A percentile compares a stretch with the other conserved stretches of the same genome.
Evolutionary conservation across 345 rosid genomes (phyloP).

Genomic region (Citrus mangshanensis): DNA sequence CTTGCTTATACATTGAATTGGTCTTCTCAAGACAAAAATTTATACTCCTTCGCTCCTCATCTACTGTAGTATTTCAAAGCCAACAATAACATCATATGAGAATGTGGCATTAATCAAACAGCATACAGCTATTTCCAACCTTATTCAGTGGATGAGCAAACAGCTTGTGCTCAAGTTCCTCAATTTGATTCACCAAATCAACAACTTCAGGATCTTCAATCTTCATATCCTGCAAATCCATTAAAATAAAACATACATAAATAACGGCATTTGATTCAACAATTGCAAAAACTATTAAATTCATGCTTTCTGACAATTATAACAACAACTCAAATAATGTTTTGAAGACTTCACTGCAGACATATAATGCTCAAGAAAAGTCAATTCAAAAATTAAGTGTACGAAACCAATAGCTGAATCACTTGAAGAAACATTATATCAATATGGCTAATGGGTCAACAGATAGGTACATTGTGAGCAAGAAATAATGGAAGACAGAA

Average conservation of each 20-base stretch:
- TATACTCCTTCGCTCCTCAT: neutral
- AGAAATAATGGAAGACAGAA: neutral
- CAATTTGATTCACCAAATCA: constrained; percentile 75
- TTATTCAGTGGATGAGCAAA: constrained; percentile 86
- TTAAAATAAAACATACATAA: neutral
- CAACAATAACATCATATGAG: neutral
- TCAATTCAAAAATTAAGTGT: neutral
- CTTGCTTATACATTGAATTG: neutral
- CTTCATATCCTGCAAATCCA: constrained; percentile 80
- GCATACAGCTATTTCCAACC: constrained; percentile 39
- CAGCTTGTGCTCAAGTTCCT: constrained; percentile 75
- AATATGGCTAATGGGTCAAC: neutral
- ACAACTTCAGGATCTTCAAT: constrained; percentile 88
- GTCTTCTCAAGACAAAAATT: neutral
- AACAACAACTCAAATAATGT: constrained; percentile 1
- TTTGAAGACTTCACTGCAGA: neutral
- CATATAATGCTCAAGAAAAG: neutral
- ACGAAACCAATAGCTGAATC: neutral
- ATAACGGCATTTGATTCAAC: neutral
- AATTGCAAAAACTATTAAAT: neutral
- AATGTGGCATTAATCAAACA: neutral
- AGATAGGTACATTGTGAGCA: neutral
- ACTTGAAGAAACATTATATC: neutral
- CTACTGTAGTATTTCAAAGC: neutral
- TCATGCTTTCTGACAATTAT: neutral